Evolutionary conservation across 169 alveolate species (phyloP).

Genomic region (Eimeria falciformis): DNA sequence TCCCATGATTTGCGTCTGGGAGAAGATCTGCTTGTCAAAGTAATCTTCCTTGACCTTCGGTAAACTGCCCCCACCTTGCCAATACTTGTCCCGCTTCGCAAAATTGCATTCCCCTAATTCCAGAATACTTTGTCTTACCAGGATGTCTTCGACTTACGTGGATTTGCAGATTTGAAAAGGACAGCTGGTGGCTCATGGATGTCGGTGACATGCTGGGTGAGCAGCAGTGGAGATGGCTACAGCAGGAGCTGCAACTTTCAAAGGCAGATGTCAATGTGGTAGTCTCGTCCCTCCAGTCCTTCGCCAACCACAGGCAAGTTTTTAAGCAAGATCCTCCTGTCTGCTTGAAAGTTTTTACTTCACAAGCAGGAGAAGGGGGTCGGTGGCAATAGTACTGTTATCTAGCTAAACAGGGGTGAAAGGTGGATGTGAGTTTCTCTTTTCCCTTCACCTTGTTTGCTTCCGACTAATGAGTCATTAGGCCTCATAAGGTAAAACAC

Average conservation of each 20-base stretch:
- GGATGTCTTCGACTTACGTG: not conserved
- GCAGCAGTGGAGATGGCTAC: constrained; percentile 78
- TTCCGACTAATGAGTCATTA: too few relatives aligned
- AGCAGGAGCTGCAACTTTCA: constrained; percentile 66
- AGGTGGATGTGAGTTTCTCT: too few relatives aligned
- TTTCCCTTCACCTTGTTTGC: too few relatives aligned
- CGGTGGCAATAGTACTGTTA: too few relatives aligned
- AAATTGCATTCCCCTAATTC: too few relatives aligned
- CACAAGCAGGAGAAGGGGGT: too few relatives aligned
- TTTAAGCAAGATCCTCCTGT: not conserved
- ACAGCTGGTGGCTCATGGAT: constrained; percentile 72
- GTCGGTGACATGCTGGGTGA: constrained; percentile 75
- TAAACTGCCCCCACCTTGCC: not conserved
- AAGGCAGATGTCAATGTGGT: constrained; percentile 65
- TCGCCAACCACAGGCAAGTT: constrained; percentile 69
- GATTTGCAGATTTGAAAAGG: constrained; percentile 62
- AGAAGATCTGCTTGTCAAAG: constrained; percentile 52
- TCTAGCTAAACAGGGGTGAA: too few relatives aligned
- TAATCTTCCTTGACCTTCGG: constrained; percentile 61
- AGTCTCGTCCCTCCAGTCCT: constrained; percentile 71
- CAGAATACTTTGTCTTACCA: too few relatives aligned
- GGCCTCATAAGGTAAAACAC: too few relatives aligned
- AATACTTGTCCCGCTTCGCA: too few relatives aligned
- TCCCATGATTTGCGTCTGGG: constrained; percentile 40
- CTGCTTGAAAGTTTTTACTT: not conserved